A percentile compares a stretch with the other conserved stretches of the same genome.
Conservation (phyloP, 768 basidiomycete genomes). For the Leucosporidium scottii region DNA sequence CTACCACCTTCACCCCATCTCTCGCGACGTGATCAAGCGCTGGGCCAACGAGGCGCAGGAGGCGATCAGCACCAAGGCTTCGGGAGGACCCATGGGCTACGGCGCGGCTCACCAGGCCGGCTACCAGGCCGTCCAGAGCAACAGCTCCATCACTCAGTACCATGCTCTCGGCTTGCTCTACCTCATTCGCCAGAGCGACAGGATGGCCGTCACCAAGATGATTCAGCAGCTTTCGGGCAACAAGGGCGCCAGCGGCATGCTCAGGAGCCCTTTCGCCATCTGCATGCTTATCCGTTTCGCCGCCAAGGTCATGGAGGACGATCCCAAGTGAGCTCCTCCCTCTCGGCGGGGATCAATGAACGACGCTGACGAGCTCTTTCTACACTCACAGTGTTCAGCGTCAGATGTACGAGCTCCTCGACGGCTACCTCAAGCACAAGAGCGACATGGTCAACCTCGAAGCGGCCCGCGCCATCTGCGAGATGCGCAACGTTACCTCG, state of each 20-base stretch:
- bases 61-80: conserved; percentile 81
- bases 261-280: conserved; percentile 94
- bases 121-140: conserved; percentile 73
- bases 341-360: neutral
- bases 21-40: conserved; percentile 92
- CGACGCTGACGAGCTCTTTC: neutral
- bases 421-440: conserved; percentile 94
- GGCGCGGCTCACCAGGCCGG: conserved; percentile 49
- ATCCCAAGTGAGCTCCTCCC: conserved; percentile 73
- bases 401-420: conserved; percentile 87
- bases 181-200: conserved; percentile 89
- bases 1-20: conserved; percentile 76
- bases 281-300: conserved; percentile 98
- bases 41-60: conserved; percentile 99
- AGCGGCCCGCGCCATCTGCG: conserved; percentile 93
- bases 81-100: conserved; percentile 55
- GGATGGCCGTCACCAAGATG: conserved; percentile 99
- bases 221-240: conserved; percentile 86
- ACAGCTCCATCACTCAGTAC: conserved; percentile 92
- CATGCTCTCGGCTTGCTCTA: conserved; percentile 91
- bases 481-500: conserved; percentile 76
- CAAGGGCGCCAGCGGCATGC: conserved; percentile 69
- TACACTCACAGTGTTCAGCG: conserved; percentile 61
- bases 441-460: conserved; percentile 99
- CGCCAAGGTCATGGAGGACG: conserved; percentile 97